phyloP scores from a whole-genome alignment of 768 basidiomycete species.

The Clitopilus hobsonii region DNA sequence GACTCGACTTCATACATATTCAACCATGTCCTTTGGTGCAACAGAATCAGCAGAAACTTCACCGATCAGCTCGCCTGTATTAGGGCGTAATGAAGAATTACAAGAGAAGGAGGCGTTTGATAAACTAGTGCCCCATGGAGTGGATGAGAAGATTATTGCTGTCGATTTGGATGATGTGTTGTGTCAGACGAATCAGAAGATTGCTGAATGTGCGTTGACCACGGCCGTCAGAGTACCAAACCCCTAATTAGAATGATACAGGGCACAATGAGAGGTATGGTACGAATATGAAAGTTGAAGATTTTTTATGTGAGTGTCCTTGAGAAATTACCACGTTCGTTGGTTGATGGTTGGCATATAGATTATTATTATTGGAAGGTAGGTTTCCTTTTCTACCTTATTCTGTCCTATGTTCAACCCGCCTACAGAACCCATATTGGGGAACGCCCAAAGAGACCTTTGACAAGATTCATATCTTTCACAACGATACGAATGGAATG shows the following conservation, averaged over 20 bases:
- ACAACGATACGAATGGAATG: constrained; percentile 41
- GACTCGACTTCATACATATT: constrained; percentile 7
- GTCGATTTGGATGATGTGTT: constrained; percentile 70
- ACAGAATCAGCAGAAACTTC: neutral
- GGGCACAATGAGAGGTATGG: constrained; percentile 66
- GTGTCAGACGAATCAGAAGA: constrained; percentile 51
- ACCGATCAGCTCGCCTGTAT: neutral
- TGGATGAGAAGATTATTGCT: constrained; percentile 42
- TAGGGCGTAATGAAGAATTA: constrained; percentile 7
- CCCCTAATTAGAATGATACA: constrained; percentile 16
- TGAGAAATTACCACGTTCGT: neutral
- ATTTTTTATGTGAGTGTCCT: constrained; percentile 53
- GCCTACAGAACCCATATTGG: constrained; percentile 51
- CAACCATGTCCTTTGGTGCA: constrained; percentile 2
- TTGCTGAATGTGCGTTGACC: constrained; percentile 49
- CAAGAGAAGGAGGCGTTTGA: constrained; percentile 22
- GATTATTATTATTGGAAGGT: constrained; percentile 81
- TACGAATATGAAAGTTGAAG: constrained; percentile 48
- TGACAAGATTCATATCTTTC: constrained; percentile 55
- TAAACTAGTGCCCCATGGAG: constrained; percentile 16
- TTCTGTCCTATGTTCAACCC: neutral
- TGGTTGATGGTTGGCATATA: constrained; percentile 12
- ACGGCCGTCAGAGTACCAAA: neutral
- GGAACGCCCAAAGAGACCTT: constrained; percentile 55
- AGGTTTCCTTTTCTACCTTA: neutral